Evolutionary conservation across 1,284 basidiomycete genomes (phyloP).

Genomic region (Puccinia novopanici): DNA sequence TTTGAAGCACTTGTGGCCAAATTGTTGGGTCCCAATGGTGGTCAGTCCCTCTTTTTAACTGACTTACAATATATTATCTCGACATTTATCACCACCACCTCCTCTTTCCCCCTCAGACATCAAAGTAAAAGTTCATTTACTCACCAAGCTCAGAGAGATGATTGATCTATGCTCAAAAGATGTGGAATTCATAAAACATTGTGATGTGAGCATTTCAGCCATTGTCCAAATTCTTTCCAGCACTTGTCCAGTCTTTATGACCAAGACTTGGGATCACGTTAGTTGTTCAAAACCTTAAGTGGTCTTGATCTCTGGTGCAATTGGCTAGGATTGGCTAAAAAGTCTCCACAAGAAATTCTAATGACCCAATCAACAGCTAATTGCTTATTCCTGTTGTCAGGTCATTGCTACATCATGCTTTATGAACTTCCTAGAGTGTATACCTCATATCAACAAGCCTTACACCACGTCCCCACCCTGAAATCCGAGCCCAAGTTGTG

Average conservation of each 20-base stretch:
- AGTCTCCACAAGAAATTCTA: too few relatives aligned
- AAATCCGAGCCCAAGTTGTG: too few relatives aligned
- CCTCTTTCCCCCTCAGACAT: constrained; percentile 48
- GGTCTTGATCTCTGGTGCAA: too few relatives aligned
- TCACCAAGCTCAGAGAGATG: constrained; percentile 80
- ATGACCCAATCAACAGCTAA: too few relatives aligned
- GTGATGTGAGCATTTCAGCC: constrained; percentile 69
- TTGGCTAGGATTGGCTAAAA: too few relatives aligned
- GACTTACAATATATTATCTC: background rate
- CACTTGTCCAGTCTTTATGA: constrained; percentile 74
- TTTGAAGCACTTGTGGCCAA: constrained; percentile 54
- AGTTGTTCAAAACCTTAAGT: constrained; percentile 53
- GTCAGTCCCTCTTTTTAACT: constrained; percentile 50
- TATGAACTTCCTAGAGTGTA: too few relatives aligned
- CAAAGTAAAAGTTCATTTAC: constrained; percentile 66
- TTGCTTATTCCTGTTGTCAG: too few relatives aligned
- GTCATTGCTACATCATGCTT: too few relatives aligned
- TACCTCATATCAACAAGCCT: too few relatives aligned
- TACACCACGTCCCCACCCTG: too few relatives aligned
- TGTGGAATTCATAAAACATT: constrained; percentile 71
- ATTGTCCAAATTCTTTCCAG: constrained; percentile 76
- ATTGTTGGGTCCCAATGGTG: constrained; percentile 53
- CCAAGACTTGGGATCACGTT: constrained; percentile 74
- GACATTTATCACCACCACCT: background rate
- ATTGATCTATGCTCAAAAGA: constrained; percentile 77